phyloP scores from a whole-genome alignment of 2,329 filamentous ascomycete genomes.

The Arthroderma sp. region DNA sequence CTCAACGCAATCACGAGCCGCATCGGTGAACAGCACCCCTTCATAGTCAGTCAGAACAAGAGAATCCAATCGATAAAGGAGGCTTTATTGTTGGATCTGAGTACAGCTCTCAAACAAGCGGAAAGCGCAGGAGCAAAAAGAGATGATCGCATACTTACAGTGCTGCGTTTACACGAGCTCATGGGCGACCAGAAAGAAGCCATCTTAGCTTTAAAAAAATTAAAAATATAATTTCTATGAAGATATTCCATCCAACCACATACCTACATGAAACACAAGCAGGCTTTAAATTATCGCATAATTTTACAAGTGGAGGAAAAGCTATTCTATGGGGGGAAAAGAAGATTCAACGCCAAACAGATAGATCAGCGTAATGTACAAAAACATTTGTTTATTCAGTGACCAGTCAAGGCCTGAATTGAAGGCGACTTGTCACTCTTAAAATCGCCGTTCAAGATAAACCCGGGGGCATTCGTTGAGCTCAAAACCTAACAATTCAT shows the following conservation, averaged over 20 bases:
- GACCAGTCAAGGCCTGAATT: conserved; percentile 32
- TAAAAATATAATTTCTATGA: conserved; percentile 17
- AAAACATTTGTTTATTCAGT: conserved; percentile 19
- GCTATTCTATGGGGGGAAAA: conserved; percentile 18
- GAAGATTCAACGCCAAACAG: conserved; percentile 24
- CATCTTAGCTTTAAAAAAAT: conserved; percentile 41
- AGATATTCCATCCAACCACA: too few species aligned
- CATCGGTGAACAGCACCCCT: conserved; percentile 48
- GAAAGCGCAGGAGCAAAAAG: conserved; percentile 17
- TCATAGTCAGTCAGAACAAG: conserved; percentile 44
- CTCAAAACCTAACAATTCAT: conserved; percentile 60
- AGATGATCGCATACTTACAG: conserved; percentile 36
- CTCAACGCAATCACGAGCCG: conserved; percentile 39
- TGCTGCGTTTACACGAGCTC: conserved; percentile 48
- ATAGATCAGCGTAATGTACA: conserved; percentile 13
- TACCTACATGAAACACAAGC: too few species aligned
- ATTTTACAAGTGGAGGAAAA: neutral
- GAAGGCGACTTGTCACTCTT: conserved; percentile 47
- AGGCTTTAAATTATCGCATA: too few species aligned
- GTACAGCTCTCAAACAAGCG: conserved; percentile 47
- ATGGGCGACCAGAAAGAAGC: conserved; percentile 49
- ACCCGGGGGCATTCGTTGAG: conserved; percentile 73
- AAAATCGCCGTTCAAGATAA: conserved; percentile 74
- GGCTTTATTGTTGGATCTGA: conserved; percentile 52
- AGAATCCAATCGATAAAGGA: conserved; percentile 46